Base-by-base conservation (phyloP, 257 asterid species). In the Verbena officinalis region DNA sequence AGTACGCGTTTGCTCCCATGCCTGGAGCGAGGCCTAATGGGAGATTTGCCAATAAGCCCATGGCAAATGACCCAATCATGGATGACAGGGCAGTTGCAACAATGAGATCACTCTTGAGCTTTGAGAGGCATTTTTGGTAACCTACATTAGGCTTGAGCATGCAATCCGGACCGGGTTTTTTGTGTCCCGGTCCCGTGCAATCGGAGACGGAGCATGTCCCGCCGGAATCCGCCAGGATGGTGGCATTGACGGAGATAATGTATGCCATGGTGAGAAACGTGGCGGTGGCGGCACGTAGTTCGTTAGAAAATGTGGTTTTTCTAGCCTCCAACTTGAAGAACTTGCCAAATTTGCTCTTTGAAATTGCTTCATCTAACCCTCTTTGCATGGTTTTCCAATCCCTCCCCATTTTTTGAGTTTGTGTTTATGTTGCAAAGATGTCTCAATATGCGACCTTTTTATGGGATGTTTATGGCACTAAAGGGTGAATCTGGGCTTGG, bases 241-340 rank as follows among this genome's bases (percentile, higher is more conserved):
- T 88, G 50, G 95, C 92, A 53, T 88, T 88, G 63, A 88, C 90
- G 10, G 82, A 74, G 65, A 88, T 86, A 15, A 88, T 86, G 61
- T 88, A 86, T 0, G 86, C 96, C 96, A 88, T 88, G 46, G 95
- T 88, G 55, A 88, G 84, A 52, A 88, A 86, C 2, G 95, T 88
- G 16, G 96, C 84, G 0, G 96, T 86, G n/a, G 82, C 95, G 7
- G 96, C 95, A 0, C 87, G 79, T 7, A 84, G 15, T 51, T 88
- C 96, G 27, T 42, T 65, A 2, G 82, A 71, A 44, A 86, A 81
- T 39, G 76, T 54, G 59, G 71, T 83, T 33, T 80, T 84, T 61
- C 96, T 78, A 1, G 75, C 63, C 36, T 84, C 86, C 39, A 88
- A 40, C 74, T 84, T 88, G 85, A 88, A 86, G 74, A 64, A 86